A percentile compares a stretch with the other conserved stretches of the same genome.
These are phyloP conservation scores for Russula olivacea DNA, from an alignment of 768 basidiomycete species.

Conservation along the genomic window DNA sequence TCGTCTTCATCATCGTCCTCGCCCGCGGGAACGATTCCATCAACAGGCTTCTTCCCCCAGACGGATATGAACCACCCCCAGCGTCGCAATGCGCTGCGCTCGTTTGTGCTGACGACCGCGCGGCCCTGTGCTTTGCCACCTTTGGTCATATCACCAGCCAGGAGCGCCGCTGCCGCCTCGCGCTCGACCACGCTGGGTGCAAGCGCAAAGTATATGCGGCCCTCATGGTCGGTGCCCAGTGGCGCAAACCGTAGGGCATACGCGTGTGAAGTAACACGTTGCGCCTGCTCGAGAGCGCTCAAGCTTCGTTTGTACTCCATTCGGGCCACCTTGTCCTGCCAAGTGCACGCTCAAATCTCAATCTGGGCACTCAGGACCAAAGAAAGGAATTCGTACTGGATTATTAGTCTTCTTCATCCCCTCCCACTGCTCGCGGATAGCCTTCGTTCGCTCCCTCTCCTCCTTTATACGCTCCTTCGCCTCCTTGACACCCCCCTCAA, in stretches of 20 bases:
- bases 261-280: conserved; percentile 43
- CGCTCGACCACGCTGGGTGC: conserved; percentile 55
- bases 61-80: conserved; percentile 81
- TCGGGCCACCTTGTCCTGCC: conserved; percentile 41
- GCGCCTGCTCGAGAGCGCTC: conserved; percentile 47
- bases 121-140: conserved; percentile 38
- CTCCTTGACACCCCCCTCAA: conserved; percentile 53
- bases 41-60: conserved; percentile 51
- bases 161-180: conserved; percentile 38
- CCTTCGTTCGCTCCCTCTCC: conserved; percentile 46
- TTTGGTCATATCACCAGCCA: conserved; percentile 34
- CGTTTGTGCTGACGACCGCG: conserved; percentile 39
- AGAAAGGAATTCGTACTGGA: conserved; percentile 1
- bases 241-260: conserved; percentile 50
- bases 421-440: conserved; percentile 58
- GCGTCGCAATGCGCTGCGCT: conserved; percentile 46
- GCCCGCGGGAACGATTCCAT: conserved; percentile 11
- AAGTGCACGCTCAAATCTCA: not conserved
- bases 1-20: conserved; percentile 25
- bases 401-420: conserved; percentile 29
- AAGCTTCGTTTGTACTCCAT: conserved; percentile 47
- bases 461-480: conserved; percentile 49
- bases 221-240: conserved; percentile 64
- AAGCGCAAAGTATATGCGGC: conserved; percentile 62
- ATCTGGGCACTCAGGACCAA: not conserved